A percentile compares a stretch with the other conserved stretches of the same genome.
phyloP scores from a whole-genome alignment of 768 basidiomycete genomes.

The Infundibulicybe gibba region DNA sequence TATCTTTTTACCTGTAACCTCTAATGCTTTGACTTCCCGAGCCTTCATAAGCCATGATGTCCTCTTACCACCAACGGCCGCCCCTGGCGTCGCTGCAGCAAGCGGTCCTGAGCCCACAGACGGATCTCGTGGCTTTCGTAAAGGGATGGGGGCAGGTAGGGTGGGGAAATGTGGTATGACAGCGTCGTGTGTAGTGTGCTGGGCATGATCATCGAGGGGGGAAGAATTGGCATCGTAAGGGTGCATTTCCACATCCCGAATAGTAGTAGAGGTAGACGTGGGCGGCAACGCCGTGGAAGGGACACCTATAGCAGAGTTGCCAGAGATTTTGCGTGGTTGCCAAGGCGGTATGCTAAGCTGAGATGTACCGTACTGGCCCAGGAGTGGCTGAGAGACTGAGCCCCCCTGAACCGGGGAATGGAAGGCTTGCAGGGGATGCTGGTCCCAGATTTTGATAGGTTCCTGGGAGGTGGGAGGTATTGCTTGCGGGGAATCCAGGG shows the following conservation, averaged over 20 bases:
- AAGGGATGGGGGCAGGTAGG: constrained; percentile 65
- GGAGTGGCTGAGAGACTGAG: neutral
- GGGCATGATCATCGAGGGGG: constrained; percentile 17
- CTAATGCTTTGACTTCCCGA: constrained; percentile 67
- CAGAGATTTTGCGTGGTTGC: constrained; percentile 2
- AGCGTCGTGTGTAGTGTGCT: constrained; percentile 40
- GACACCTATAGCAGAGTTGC: constrained; percentile 4
- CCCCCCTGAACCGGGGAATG: neutral
- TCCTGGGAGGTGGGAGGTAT: constrained; percentile 3
- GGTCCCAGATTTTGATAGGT: neutral
- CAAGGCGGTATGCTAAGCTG: constrained; percentile 8
- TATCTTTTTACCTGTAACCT: constrained; percentile 40
- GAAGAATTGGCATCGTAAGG: constrained; percentile 27
- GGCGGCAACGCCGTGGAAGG: constrained; percentile 2
- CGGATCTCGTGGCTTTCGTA: constrained; percentile 65
- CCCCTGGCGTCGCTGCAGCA: constrained; percentile 38
- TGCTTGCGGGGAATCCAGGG: constrained; percentile 29
- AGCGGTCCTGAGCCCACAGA: constrained; percentile 23
- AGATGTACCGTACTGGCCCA: constrained; percentile 1
- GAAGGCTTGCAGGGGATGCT: neutral
- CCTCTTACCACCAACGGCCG: constrained; percentile 50
- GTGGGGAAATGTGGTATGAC: constrained; percentile 48
- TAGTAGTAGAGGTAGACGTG: constrained; percentile 5
- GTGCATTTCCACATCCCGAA: constrained; percentile 23
- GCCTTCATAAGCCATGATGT: constrained; percentile 83